Evolutionary conservation across 352 stramenopile species (phyloP).

Genomic region (Phytopythium delawarense): DNA sequence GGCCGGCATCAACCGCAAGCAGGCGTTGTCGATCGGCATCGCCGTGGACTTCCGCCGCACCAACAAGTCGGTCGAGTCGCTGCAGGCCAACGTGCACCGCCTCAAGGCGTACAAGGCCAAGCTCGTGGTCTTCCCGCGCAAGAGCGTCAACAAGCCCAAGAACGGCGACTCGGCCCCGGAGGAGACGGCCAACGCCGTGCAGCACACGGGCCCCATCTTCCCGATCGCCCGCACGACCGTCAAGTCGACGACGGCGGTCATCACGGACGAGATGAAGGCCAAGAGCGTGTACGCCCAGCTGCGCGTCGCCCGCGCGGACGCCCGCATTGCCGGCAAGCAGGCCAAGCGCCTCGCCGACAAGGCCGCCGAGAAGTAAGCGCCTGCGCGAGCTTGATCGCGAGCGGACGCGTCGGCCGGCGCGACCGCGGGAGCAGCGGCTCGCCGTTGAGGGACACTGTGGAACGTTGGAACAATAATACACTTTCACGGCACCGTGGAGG

Average conservation of each 20-base stretch:
- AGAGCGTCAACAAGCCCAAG: constrained; percentile 94
- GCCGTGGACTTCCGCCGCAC: constrained; percentile 97
- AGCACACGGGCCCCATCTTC: constrained; percentile 83
- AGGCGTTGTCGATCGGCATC: constrained; percentile 97
- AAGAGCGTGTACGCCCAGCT: constrained; percentile 78
- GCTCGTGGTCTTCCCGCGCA: constrained; percentile 98
- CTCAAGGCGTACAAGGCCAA: constrained; percentile 99
- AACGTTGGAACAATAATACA: constrained; percentile 70
- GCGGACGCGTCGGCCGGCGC: constrained; percentile 2
- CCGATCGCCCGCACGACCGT: constrained; percentile 70
- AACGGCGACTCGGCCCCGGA: constrained; percentile 89
- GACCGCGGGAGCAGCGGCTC: constrained; percentile 9
- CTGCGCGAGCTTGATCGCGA: constrained; percentile 10
- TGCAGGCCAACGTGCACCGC: constrained; percentile 97
- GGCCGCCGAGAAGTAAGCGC: constrained; percentile 78
- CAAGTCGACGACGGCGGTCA: constrained; percentile 75
- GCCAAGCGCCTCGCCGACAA: constrained; percentile 89
- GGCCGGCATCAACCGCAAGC: constrained; percentile 94
- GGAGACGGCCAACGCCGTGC: constrained; percentile 90
- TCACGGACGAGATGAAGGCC: constrained; percentile 88
- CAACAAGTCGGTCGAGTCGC: constrained; percentile 97
- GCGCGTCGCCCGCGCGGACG: constrained; percentile 80
- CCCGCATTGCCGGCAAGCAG: constrained; percentile 85
- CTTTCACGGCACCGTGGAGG: constrained; percentile 25
- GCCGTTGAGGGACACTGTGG: constrained; percentile 43